Conservation (phyloP, 305 asterid genomes). For the Fraxinus paxiana region DNA sequence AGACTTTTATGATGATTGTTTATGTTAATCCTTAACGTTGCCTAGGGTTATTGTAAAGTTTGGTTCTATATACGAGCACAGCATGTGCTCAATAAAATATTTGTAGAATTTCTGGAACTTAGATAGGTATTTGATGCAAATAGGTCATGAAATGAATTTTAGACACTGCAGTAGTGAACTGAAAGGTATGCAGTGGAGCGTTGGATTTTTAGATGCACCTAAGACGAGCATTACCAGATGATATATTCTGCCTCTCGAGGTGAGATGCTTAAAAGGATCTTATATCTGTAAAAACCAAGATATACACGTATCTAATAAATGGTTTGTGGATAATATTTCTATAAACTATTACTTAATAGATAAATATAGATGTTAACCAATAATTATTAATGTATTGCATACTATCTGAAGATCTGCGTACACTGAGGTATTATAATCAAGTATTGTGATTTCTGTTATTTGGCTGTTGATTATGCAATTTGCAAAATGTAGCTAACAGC, state of each 20-base stretch:
- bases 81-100: background rate
- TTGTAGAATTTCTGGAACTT: background rate
- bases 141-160: background rate
- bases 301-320: background rate
- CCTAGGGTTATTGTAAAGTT: constrained; percentile 16
- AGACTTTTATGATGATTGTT: background rate
- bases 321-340: background rate
- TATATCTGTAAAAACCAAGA: background rate
- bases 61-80: background rate
- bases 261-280: background rate
- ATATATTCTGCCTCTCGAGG: background rate
- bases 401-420: background rate
- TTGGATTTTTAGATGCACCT: background rate
- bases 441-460: background rate
- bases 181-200: background rate
- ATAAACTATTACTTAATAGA: background rate
- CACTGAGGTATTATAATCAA: background rate
- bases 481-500: background rate
- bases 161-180: background rate
- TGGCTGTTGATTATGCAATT: background rate
- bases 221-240: background rate
- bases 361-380: background rate
- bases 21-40: background rate
- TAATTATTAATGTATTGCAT: background rate
- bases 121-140: constrained; percentile 1